Conservation (phyloP, 331 rosid genomes). For the Quercus tomentella region DNA sequence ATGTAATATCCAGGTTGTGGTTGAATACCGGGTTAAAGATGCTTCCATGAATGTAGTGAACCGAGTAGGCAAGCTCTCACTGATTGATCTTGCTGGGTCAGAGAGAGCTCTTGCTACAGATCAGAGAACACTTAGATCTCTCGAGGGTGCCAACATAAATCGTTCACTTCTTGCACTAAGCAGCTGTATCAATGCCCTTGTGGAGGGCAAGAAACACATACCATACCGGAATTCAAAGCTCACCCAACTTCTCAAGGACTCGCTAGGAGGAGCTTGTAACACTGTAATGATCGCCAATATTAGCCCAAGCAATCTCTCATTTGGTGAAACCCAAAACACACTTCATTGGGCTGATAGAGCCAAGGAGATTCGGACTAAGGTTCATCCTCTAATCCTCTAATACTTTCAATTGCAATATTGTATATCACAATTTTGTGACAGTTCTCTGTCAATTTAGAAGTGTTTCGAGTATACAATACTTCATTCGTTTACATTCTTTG, state of each 20-base stretch:
- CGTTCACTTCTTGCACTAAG: conserved; percentile 92
- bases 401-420: conserved; percentile 6
- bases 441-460: neutral
- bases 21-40: conserved; percentile 81
- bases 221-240: conserved; percentile 91
- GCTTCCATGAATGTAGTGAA: conserved; percentile 57
- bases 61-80: conserved; percentile 86
- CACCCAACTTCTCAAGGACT: conserved; percentile 95
- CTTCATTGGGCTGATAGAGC: conserved; percentile 99
- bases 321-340: conserved; percentile 94
- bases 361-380: conserved; percentile 93
- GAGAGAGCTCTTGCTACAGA: conserved; percentile 98
- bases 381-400: conserved; percentile 26
- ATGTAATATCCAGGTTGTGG: conserved; percentile 55
- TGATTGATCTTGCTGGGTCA: conserved; percentile 96
- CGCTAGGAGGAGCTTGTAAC: conserved; percentile 87
- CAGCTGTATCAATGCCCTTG: conserved; percentile 94
- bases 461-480: neutral
- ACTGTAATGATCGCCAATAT: conserved; percentile 97
- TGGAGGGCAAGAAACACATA: conserved; percentile 95
- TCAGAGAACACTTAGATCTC: conserved; percentile 88
- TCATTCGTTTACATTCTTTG: neutral
- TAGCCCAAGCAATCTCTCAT: conserved; percentile 84
- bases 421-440: neutral
- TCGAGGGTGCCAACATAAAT: conserved; percentile 94